These are phyloP conservation scores for Paxillus rubicundulus DNA, from an alignment of 768 basidiomycete species.

Conservation along the genomic window DNA sequence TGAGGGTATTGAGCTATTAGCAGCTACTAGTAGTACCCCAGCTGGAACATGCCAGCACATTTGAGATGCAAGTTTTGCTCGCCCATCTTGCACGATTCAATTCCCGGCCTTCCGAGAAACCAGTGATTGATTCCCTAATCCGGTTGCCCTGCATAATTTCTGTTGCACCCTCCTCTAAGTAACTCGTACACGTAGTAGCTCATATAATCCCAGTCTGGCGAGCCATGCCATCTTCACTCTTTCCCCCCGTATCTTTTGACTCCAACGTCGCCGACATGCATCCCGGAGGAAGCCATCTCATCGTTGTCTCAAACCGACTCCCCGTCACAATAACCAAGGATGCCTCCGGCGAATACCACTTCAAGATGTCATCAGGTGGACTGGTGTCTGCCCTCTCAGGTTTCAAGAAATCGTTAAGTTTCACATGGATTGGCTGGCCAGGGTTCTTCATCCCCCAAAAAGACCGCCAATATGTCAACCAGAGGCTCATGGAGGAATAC, in stretches of 20 bases:
- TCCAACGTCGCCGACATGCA: slow-evolving; percentile 41
- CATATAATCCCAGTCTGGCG: slow-evolving; percentile 25
- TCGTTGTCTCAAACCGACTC: slow-evolving; percentile 94
- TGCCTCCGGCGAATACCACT: slow-evolving; percentile 89
- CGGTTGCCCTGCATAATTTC: slow-evolving; percentile 24
- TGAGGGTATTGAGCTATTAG: too few species aligned
- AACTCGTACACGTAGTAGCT: slow-evolving; percentile 14
- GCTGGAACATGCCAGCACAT: slow-evolving; percentile 1
- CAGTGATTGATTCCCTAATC: slow-evolving; percentile 27
- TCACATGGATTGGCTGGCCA: slow-evolving; percentile 98
- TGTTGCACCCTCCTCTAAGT: slow-evolving; percentile 9
- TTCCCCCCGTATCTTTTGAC: slow-evolving; percentile 22
- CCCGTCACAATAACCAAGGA: slow-evolving; percentile 96
- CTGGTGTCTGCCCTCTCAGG: slow-evolving; percentile 96
- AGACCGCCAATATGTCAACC: slow-evolving; percentile 89
- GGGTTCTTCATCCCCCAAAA: slow-evolving; percentile 91
- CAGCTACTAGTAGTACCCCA: too few species aligned
- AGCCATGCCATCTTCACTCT: slow-evolving; percentile 27
- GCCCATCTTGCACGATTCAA: background rate
- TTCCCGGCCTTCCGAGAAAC: slow-evolving; percentile 8
- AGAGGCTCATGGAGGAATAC: slow-evolving; percentile 90
- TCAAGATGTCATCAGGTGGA: slow-evolving; percentile 98
- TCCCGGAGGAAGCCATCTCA: slow-evolving; percentile 64
- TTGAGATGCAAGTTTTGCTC: slow-evolving; percentile 8
- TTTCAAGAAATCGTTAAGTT: slow-evolving; percentile 96